Evolutionary conservation across 2,329 filamentous ascomycete species (phyloP), one percentile per base, ranked within the genome.

Genomic region (Stagonosporopsis rhizophila): DNA sequence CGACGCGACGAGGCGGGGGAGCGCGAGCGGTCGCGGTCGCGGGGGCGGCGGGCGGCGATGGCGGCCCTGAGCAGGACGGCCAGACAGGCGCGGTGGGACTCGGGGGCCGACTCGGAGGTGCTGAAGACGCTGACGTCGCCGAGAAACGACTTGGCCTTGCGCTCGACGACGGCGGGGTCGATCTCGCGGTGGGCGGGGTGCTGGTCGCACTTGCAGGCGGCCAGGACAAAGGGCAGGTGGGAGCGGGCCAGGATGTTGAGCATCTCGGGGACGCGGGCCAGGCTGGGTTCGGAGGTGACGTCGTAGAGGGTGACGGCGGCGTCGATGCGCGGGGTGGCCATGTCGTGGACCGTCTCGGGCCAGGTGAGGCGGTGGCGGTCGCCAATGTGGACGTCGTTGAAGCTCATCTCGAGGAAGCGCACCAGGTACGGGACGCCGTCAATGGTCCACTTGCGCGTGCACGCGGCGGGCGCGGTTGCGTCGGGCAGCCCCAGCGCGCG

Each of bases 191-290:
- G 80, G 55, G 85, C 83, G 60, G 88, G 85, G 44, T 89, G 87
- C 46, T 87, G 85, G 75, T 97, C 94, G 80, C 91, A 96, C 81
- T 97, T 97, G 75, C 89, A 94, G 52, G 92, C 91, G 47, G 96
- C 90, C 38, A 97, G 84, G 60, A 94, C 83, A 49, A 89, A 89
- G 8, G 93, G 92, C 35, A 96, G 78, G 22, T 84, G 83, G 17
- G 89, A 87, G 66, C 88, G 89, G 55, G 87, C 85, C 47, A 96
- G 82, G 38, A 89, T 88, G 78, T 87, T 87, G 73, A 96, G 81
- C 60, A 91, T 87, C 66, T 89, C 85, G 37, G 90, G 88, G 51
- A 96, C 81, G 58, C 89, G 86, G 56, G 84, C 83, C 66, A 96
- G 86, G 72, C 88, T 94, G 58, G 88, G 86, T 65, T 86, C 84